A percentile compares a stretch with the other conserved stretches of the same genome.
Evolutionary conservation across 352 stramenopile species (phyloP).

Genomic region (Phytophthora chlamydospora): DNA sequence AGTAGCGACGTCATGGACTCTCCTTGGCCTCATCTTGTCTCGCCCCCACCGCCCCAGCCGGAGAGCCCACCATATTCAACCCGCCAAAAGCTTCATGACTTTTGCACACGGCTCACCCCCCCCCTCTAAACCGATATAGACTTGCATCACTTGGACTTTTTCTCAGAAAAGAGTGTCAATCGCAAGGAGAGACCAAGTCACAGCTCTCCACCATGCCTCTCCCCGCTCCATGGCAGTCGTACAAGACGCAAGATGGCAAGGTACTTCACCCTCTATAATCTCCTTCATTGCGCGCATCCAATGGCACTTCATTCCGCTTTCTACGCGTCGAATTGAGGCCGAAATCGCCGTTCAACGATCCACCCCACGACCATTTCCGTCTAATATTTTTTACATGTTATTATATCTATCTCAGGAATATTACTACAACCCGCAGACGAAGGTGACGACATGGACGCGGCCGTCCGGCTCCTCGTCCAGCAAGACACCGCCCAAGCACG

Average conservation of each 20-base stretch:
- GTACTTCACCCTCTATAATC: constrained; percentile 32
- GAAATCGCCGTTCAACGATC: neutral
- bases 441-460: constrained; percentile 88
- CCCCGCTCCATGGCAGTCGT: constrained; percentile 78
- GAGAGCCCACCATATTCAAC: too few species aligned
- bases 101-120: too few species aligned
- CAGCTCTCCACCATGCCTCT: constrained; percentile 66
- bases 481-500: constrained; percentile 50
- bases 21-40: too few species aligned
- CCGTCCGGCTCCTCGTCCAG: constrained; percentile 35
- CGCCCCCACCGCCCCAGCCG: too few species aligned
- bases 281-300: constrained; percentile 1
- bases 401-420: constrained; percentile 64
- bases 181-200: constrained; percentile 5
- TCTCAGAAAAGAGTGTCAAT: constrained; percentile 25
- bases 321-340: constrained; percentile 6
- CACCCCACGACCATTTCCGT: neutral
- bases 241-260: constrained; percentile 89
- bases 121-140: too few species aligned
- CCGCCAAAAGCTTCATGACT: too few species aligned
- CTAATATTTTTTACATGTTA: constrained; percentile 8
- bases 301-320: neutral
- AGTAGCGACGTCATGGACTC: too few species aligned
- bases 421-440: constrained; percentile 91
- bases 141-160: constrained; percentile 10